Conservation (phyloP, 352 stramenopile species). For the Globisporangium ultimum region DNA sequence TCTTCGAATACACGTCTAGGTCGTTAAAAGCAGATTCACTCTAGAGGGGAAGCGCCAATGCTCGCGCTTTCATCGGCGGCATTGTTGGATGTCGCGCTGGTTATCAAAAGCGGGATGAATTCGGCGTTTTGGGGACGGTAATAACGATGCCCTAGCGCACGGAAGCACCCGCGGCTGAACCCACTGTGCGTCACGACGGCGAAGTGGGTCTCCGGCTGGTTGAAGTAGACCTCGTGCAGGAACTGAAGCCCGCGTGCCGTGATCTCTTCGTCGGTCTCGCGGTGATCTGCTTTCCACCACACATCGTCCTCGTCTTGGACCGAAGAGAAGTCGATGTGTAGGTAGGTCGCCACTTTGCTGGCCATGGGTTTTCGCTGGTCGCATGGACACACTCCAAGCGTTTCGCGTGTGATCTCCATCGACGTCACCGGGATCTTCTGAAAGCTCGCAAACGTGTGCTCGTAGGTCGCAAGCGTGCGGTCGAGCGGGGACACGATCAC, state of each 20-base stretch:
- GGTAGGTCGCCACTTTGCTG: conserved; percentile 36
- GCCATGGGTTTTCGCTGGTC: conserved; percentile 46
- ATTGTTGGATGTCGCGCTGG: neutral
- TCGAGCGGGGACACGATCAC: conserved; percentile 68
- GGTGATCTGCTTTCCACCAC: conserved; percentile 52
- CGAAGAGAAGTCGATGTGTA: conserved; percentile 45
- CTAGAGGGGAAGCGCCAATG: no score
- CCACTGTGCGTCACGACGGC: conserved; percentile 65
- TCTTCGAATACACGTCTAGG: no score
- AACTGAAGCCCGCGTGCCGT: conserved; percentile 43
- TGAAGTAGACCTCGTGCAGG: conserved; percentile 40
- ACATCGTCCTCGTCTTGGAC: conserved; percentile 45
- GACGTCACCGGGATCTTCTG: conserved; percentile 38
- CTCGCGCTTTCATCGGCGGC: no score
- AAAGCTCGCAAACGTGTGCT: conserved; percentile 27
- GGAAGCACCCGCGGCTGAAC: conserved; percentile 61
- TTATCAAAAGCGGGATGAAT: conserved; percentile 61
- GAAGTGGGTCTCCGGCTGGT: conserved; percentile 31
- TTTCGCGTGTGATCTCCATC: conserved; percentile 59
- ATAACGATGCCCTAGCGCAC: conserved; percentile 53
- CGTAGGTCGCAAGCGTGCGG: conserved; percentile 62
- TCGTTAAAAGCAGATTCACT: no score
- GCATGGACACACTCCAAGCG: conserved; percentile 60
- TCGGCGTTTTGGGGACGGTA: conserved; percentile 67
- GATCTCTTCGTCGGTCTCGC: conserved; percentile 63